Conservation (phyloP, 1,139 yeast species). For the Suhomyces maxii region DNA sequence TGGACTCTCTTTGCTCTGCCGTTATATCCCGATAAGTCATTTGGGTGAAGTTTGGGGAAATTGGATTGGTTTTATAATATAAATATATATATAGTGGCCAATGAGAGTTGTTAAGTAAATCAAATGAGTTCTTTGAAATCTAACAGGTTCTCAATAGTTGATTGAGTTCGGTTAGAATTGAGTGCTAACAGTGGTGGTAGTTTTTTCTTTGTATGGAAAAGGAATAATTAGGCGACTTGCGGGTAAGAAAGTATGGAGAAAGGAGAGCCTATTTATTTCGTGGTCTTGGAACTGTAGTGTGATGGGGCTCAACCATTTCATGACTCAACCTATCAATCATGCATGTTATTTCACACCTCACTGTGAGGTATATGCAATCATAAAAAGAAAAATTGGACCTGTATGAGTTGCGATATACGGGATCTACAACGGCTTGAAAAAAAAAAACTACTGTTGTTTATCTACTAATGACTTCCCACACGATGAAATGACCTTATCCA, state of each 20-base stretch:
- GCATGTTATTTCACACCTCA: neutral
- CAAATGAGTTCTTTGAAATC: neutral
- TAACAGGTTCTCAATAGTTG: too few species aligned
- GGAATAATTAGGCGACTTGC: neutral
- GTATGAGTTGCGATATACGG: too few species aligned
- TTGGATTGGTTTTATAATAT: neutral
- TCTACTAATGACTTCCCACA: too few species aligned
- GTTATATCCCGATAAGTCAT: conserved; percentile 37
- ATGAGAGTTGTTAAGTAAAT: neutral
- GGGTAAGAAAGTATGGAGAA: neutral
- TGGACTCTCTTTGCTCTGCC: conserved; percentile 48
- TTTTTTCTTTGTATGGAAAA: neutral
- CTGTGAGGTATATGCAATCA: too few species aligned
- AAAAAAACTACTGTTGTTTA: too few species aligned
- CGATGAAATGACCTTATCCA: too few species aligned
- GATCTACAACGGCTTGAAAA: too few species aligned
- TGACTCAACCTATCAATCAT: neutral
- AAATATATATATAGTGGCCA: neutral
- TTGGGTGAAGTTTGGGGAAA: neutral
- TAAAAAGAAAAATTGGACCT: too few species aligned
- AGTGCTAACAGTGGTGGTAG: too few species aligned
- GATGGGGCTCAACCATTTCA: neutral
- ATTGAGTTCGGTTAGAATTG: too few species aligned
- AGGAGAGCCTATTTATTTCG: neutral
- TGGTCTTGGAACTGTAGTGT: neutral